phyloP scores from a whole-genome alignment of 768 basidiomycete species.

The Phylloporus scabripes region DNA sequence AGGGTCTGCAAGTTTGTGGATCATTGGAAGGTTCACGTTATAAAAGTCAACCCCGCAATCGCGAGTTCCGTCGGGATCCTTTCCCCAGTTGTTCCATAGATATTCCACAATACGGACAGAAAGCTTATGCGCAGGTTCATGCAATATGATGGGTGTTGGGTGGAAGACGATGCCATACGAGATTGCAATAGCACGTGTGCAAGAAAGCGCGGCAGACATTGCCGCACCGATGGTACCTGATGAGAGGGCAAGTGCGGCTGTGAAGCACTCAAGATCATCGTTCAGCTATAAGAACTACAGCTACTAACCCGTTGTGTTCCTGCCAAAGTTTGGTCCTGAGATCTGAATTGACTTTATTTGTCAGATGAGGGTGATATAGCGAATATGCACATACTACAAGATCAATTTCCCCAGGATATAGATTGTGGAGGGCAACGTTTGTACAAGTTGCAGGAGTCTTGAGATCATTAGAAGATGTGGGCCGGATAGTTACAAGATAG shows the following conservation, averaged over 20 bases:
- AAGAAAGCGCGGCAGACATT: constrained; percentile 69
- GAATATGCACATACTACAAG: constrained; percentile 57
- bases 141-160: constrained; percentile 54
- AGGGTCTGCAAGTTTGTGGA: constrained; percentile 54
- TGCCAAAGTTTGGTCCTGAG: constrained; percentile 81
- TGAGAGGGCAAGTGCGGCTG: constrained; percentile 83
- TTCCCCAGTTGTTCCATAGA: constrained; percentile 84
- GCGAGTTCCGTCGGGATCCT: constrained; percentile 52
- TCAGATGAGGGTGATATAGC: background rate
- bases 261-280: constrained; percentile 1
- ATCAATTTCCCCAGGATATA: constrained; percentile 82
- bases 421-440: constrained; percentile 85
- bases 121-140: constrained; percentile 70
- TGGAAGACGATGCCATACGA: constrained; percentile 79
- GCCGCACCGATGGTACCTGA: constrained; percentile 93
- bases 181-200: constrained; percentile 73
- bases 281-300: background rate
- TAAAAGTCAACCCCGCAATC: constrained; percentile 74
- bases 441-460: constrained; percentile 90
- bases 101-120: constrained; percentile 61
- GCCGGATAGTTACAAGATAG: constrained; percentile 3
- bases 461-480: constrained; percentile 5
- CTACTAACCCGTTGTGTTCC: constrained; percentile 70
- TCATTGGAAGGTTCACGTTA: constrained; percentile 82
- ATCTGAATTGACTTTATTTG: constrained; percentile 40